Conservation (phyloP, 305 asterid genomes). For the Fraxinus dipetala region DNA sequence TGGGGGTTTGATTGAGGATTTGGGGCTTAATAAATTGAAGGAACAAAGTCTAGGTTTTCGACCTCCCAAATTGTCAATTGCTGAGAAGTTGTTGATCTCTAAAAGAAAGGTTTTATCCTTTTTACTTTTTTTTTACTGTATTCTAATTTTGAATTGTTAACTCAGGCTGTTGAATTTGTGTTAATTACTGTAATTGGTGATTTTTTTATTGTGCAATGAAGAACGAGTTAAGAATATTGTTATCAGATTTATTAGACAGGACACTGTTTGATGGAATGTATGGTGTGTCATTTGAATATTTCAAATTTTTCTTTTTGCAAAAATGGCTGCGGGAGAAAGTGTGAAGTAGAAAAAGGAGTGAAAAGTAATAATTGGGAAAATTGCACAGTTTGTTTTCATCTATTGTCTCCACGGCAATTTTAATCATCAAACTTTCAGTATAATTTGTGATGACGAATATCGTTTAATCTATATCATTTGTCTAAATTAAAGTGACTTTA, state of each 20-base stretch:
- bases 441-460: neutral
- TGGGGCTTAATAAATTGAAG: conserved; percentile 69
- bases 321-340: neutral
- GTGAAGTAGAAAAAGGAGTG: neutral
- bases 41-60: conserved; percentile 75
- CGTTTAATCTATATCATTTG: neutral
- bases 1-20: conserved; percentile 77
- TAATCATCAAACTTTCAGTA: neutral
- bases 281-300: conserved; percentile 6
- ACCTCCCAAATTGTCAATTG: conserved; percentile 75
- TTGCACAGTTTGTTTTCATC: neutral
- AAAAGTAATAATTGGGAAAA: neutral
- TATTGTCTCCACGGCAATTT: neutral
- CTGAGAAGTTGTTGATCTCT: conserved; percentile 67
- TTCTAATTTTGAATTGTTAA: neutral
- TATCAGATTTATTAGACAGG: conserved; percentile 3
- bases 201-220: neutral
- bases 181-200: neutral
- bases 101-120: conserved; percentile 65
- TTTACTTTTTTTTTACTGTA: neutral
- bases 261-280: conserved; percentile 16
- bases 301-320: neutral
- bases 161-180: neutral
- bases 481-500: neutral
- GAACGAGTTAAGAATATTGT: conserved; percentile 14